Evolutionary conservation across 2,329 filamentous ascomycete species (phyloP), one percentile per base, ranked within the genome.

Genomic region (Trichocomaceae sp.): DNA sequence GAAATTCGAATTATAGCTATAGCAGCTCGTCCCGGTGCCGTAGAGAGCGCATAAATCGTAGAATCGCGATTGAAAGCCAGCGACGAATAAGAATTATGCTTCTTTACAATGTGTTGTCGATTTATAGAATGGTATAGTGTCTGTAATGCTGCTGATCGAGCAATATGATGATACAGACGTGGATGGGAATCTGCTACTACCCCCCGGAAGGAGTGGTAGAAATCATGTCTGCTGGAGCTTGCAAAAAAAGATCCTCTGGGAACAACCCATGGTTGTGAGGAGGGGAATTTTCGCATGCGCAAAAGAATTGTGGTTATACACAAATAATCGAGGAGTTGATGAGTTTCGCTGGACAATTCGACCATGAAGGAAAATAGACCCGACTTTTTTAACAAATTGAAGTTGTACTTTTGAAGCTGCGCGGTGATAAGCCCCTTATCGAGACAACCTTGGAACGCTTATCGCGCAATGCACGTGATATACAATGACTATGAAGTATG

Each of bases 41-140:
- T 95, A 0, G 92, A 96, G 0, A 97, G 75, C 0, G 93, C 93
- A 70, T 95, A 97, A 52, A 99, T 95, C 1, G 92, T 97, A 3
- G 70, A 68, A 12, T 72, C 67, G 1, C 59, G 59, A 52, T 67
- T 63, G 31, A 17, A 63, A 65, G 2, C 20, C 44, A 22, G n/a
- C 12, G 52, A 49, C 22, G 37, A 46, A 5, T 29, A 47, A 53
- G 29, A 26, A 33, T 13, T 20, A n/a, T 13, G 49, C 44, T 26
- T 45, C 13, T n/a, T 45, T 8, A 17, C 10, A 20, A 26, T 12
- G 42, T 26, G 42, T n/a, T 29, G 26, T 10, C 10, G 46, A 48
- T 35, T 10, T 22, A 13, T 10, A 8, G 26, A 46, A 20, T 5
- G 33, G 33, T 15, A n/a, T 19, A 35, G 9, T 8, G 42, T 47